Evolutionary conservation across 371 early-diverging fungal genomes (phyloP).

Genomic region (Coemansia sp.): DNA sequence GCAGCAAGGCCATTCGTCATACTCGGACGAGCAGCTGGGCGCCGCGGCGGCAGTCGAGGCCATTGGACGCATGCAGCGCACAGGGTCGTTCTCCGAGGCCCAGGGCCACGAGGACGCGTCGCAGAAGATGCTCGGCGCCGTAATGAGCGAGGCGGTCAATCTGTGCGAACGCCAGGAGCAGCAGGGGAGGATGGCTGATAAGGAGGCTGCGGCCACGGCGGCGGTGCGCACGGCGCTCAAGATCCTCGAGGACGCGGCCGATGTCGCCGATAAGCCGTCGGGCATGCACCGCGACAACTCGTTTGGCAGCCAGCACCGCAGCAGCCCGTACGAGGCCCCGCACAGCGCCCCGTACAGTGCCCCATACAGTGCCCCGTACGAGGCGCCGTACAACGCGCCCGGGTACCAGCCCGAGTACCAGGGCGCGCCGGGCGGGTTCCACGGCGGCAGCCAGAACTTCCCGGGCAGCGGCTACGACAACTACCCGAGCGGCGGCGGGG

Average conservation of each 20-base stretch:
- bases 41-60: conserved; percentile 41
- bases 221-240: conserved; percentile 39
- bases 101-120: conserved; percentile 27
- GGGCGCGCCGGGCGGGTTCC: no score
- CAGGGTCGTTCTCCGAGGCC: neutral
- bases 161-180: conserved; percentile 14
- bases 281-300: conserved; percentile 5
- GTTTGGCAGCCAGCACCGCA: conserved; percentile 8
- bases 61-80: conserved; percentile 17
- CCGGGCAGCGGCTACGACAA: no score
- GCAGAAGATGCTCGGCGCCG: conserved; percentile 37
- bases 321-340: neutral
- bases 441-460: no score
- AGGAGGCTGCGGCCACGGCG: conserved; percentile 35
- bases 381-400: neutral
- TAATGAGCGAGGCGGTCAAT: conserved; percentile 37
- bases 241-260: conserved; percentile 42
- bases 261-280: neutral
- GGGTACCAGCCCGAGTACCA: conserved; percentile 4
- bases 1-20: neutral
- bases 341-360: conserved; percentile 1
- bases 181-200: conserved; percentile 24
- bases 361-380: neutral
- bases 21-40: conserved; percentile 42
- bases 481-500: no score